Evolutionary conservation across 768 basidiomycete genomes (phyloP), one percentile per base, ranked within the genome.

Genomic region (Pisolithus albus): DNA sequence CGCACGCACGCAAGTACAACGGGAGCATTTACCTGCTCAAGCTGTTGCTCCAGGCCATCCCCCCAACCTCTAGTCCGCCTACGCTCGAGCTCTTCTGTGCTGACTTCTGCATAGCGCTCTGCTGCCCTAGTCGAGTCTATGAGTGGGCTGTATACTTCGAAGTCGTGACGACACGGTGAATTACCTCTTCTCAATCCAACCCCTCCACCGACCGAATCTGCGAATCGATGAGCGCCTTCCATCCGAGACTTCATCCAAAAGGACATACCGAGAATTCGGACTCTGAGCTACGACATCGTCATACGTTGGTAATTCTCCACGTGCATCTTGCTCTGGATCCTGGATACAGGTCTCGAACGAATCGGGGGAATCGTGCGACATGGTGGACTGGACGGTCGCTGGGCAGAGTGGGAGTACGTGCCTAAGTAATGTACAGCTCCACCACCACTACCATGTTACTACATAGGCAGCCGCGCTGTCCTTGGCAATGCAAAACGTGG

Each of bases 181-280:
- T 46, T 56, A 84, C 88, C 89, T 78, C 67, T 92, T 92, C 72
- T 92, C 89, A 51, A 92, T 86, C 89, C 89, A 92, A 6, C 82
- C 81, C 62, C 77, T 79, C 89, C 89, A 92, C 52, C 89, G 74
- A 18, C 89, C 89, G 59, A 92, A 92, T 61, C 89, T 92, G 59
- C 8, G 26, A 26, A 18, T 36, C 26, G n/a, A 50, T 49, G 18
- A 58, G 49, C 51, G 54, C 13, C 55, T 49, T n/a, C 39, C 51
- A 42, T 55, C 42, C 51, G 18, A 54, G 47, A 7, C 73, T 23
- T 58, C 65, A 79, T 10, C 30, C 30, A 30, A 10, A 30, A 30
- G 30, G 6, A 7, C 30, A 9, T 30, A 30, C 88, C 89, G 84
- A 34, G 89, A 91, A 70, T 92, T 91, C 5, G 89, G 85, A 55